Percentiles rank a stretch among this genome's conserved stretches.
Evolutionary conservation across 495 filamentous ascomycete genomes (phyloP).

Genomic region (Penicillium lagena): DNA sequence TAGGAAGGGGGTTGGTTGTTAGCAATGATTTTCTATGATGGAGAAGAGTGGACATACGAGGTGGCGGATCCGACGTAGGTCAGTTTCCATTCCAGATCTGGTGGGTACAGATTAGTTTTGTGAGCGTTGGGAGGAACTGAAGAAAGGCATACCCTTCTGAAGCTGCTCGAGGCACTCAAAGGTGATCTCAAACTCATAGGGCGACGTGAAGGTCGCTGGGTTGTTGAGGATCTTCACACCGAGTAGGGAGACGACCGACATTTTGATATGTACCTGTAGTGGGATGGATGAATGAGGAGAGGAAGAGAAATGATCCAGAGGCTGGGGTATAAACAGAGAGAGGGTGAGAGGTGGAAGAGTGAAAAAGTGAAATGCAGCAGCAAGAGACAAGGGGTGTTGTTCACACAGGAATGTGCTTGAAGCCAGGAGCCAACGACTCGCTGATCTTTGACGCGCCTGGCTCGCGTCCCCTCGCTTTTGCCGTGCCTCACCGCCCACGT

Average conservation of each 20-base stretch:
- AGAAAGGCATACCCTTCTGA: conserved; percentile 66
- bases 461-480: conserved; percentile 22
- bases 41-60: conserved; percentile 54
- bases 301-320: neutral
- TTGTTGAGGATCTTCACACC: conserved; percentile 96
- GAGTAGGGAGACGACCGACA: conserved; percentile 95
- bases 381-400: no score
- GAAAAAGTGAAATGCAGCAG: conserved; percentile 63
- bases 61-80: conserved; percentile 98
- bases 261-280: conserved; percentile 39
- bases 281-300: conserved; percentile 8
- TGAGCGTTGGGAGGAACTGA: neutral
- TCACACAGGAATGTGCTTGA: neutral
- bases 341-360: conserved; percentile 25
- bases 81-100: conserved; percentile 98
- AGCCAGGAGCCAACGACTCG: conserved; percentile 15
- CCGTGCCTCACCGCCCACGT: conserved; percentile 20
- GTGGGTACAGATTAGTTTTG: conserved; percentile 2
- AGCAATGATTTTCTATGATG: neutral
- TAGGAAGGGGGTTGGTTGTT: conserved; percentile 29
- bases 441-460: conserved; percentile 9
- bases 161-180: conserved; percentile 94
- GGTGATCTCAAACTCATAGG: conserved; percentile 96
- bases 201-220: conserved; percentile 79
- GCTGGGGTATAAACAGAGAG: no score